Conservation (phyloP, 179 eudicot genomes). For the Camellia oleifera region DNA sequence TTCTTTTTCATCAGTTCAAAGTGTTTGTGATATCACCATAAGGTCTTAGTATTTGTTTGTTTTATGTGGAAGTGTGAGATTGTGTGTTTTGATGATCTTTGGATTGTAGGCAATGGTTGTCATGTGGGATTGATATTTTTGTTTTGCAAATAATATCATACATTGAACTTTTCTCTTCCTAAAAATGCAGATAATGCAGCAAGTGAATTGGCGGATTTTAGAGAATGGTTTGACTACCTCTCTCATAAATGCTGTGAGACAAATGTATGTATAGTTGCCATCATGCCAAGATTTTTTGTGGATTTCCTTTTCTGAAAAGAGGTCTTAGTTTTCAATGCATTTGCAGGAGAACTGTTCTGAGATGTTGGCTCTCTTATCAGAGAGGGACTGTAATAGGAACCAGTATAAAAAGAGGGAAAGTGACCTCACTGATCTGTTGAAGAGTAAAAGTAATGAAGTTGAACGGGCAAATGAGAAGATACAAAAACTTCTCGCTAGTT, state of each 20-base stretch:
- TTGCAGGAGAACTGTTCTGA: slow-evolving; percentile 50
- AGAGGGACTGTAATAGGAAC: slow-evolving; percentile 70
- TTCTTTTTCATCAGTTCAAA: background rate
- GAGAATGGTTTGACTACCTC: slow-evolving; percentile 47
- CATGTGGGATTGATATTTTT: background rate
- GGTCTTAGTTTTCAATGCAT: slow-evolving; percentile 8
- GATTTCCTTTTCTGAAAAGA: background rate
- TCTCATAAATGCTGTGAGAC: slow-evolving; percentile 37
- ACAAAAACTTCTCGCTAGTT: slow-evolving; percentile 29
- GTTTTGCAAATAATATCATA: background rate
- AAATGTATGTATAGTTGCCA: slow-evolving; percentile 33
- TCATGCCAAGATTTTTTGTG: background rate
- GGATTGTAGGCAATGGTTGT: background rate
- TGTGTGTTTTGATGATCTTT: background rate
- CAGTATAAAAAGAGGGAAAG: slow-evolving; percentile 59
- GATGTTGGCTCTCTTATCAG: slow-evolving; percentile 51
- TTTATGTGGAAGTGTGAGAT: background rate
- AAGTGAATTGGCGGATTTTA: slow-evolving; percentile 52
- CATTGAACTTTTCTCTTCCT: background rate
- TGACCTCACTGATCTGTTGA: slow-evolving; percentile 31
- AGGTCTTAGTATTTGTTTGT: too few species aligned
- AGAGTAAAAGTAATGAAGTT: slow-evolving; percentile 39
- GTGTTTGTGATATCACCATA: too few species aligned
- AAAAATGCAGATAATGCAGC: slow-evolving; percentile 47
- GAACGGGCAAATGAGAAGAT: slow-evolving; percentile 45